Percentiles rank a stretch among this genome's conserved stretches.
Conservation (phyloP, 805 yeast species). For the Nakazawaea sp. region DNA sequence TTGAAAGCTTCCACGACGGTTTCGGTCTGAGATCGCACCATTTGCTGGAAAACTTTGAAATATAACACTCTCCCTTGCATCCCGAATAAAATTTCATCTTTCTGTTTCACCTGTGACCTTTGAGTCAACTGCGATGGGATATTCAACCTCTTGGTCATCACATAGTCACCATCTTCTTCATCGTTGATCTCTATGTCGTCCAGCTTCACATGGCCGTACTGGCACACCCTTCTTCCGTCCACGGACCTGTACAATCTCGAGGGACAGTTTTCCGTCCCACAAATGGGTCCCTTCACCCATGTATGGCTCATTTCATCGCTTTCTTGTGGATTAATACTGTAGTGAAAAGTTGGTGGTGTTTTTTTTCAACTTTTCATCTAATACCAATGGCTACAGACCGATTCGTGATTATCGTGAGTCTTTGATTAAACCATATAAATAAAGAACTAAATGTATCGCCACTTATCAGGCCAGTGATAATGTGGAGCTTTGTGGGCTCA, state of each 20-base stretch:
- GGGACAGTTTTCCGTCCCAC: conserved; percentile 89
- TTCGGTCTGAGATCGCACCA: conserved; percentile 3
- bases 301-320: conserved; percentile 14
- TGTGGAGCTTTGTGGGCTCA: no score
- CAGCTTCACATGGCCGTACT: conserved; percentile 83
- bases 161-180: conserved; percentile 61
- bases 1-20: not conserved
- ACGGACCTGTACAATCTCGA: conserved; percentile 64
- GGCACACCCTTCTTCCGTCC: conserved; percentile 81
- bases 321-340: no score
- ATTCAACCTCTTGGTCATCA: conserved; percentile 48
- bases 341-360: no score
- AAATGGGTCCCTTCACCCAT: conserved; percentile 70
- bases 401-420: no score
- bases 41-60: conserved; percentile 38
- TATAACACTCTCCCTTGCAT: conserved; percentile 35
- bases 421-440: no score
- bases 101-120: conserved; percentile 17
- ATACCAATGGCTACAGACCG: no score
- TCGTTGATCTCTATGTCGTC: conserved; percentile 75
- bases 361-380: no score
- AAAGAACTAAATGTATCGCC: no score
- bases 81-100: conserved; percentile 35
- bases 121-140: conserved; percentile 30
- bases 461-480: no score